These are phyloP conservation scores for Zizania palustris DNA, from an alignment of 202 grass and related monocot genomes.

Conservation along the genomic window DNA sequence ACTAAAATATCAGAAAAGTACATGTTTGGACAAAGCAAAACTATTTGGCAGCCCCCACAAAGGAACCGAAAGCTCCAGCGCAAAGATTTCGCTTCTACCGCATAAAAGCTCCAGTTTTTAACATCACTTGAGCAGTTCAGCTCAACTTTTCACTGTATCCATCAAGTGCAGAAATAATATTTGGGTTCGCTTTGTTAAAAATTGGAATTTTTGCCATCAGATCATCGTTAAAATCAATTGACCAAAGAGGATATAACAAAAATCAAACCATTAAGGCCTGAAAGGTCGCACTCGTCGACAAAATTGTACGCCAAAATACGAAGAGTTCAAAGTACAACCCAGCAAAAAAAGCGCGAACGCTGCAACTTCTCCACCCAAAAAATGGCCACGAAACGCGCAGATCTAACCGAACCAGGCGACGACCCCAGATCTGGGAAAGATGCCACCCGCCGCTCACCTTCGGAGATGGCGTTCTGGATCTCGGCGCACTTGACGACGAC, in stretches of 20 bases:
- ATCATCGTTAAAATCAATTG: conserved; percentile 13
- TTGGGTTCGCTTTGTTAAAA: neutral
- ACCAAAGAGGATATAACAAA: neutral
- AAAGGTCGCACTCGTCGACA: neutral
- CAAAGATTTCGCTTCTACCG: conserved; percentile 27
- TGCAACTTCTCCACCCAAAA: neutral
- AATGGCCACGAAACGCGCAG: conserved; percentile 24
- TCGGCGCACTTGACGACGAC: conserved; percentile 89
- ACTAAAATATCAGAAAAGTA: conserved; percentile 37
- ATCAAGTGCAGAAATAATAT: conserved; percentile 1
- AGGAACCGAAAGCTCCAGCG: conserved; percentile 2
- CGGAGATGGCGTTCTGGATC: conserved; percentile 84
- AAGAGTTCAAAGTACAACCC: neutral
- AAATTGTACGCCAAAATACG: conserved; percentile 19
- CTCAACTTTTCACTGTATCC: neutral
- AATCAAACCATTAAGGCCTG: neutral
- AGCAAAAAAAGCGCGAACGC: neutral
- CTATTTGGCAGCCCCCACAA: conserved; percentile 38
- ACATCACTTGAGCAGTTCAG: neutral
- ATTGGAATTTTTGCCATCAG: neutral
- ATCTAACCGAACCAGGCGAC: conserved; percentile 29
- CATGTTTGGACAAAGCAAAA: conserved; percentile 15
- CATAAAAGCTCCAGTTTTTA: conserved; percentile 1
- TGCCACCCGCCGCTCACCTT: conserved; percentile 53
- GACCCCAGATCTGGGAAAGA: conserved; percentile 32